Conservation (phyloP, 2,329 filamentous ascomycete species). For the Arthrobotrys iridis region DNA sequence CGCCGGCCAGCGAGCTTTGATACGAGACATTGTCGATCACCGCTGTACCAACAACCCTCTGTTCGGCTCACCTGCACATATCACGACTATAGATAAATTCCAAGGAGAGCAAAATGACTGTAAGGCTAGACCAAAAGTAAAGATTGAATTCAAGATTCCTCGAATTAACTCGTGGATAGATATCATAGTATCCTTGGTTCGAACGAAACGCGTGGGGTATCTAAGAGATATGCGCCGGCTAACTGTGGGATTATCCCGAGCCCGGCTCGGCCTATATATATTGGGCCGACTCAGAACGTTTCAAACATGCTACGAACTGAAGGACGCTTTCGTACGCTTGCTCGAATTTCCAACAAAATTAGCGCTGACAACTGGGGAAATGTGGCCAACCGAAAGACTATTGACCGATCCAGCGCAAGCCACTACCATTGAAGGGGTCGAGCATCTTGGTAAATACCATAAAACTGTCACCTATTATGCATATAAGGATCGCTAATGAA, state of each 20-base stretch:
- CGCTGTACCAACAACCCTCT: conserved; percentile 83
- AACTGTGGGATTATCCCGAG: conserved; percentile 92
- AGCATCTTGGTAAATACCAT: conserved; percentile 69
- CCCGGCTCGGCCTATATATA: conserved; percentile 89
- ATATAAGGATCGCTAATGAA: neutral
- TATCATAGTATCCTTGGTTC: conserved; percentile 89
- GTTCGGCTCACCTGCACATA: conserved; percentile 87
- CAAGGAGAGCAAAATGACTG: conserved; percentile 99
- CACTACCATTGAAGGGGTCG: conserved; percentile 82
- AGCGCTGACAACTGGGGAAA: conserved; percentile 81
- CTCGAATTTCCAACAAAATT: conserved; percentile 74
- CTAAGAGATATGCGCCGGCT: conserved; percentile 91
- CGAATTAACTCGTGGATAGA: conserved; percentile 66
- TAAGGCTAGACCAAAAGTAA: conserved; percentile 65
- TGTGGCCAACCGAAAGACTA: conserved; percentile 76
- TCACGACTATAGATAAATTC: conserved; percentile 97
- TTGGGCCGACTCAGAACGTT: conserved; percentile 89
- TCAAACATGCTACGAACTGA: conserved; percentile 85
- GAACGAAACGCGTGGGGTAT: conserved; percentile 89
- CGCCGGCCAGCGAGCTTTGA: conserved; percentile 86
- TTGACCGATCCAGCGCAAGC: conserved; percentile 60
- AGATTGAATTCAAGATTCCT: neutral
- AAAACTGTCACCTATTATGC: neutral
- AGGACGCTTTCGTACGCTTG: conserved; percentile 83
- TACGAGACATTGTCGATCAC: conserved; percentile 84